Evolutionary conservation across 2,329 filamentous ascomycete genomes (phyloP).

Genomic region (Talaromyces verruculosus): DNA sequence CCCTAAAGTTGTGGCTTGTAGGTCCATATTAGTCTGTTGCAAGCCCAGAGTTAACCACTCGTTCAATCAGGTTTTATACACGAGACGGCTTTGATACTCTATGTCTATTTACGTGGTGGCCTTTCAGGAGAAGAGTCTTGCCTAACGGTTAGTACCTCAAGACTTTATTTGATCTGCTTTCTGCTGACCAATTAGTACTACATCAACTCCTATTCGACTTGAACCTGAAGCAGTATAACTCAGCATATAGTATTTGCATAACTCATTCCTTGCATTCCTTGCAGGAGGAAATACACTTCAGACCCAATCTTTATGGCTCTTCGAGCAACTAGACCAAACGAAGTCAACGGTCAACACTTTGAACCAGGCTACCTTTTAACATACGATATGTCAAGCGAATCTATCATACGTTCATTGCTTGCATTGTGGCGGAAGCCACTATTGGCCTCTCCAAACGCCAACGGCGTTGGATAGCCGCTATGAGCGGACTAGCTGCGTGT

Average conservation of each 20-base stretch:
- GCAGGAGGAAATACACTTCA: background rate
- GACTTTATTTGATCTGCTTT: background rate
- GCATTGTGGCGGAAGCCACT: background rate
- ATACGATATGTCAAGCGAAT: background rate
- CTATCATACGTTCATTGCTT: background rate
- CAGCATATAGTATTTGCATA: background rate
- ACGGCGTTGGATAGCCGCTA: background rate
- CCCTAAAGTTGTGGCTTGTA: slow-evolving; percentile 87
- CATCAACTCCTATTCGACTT: slow-evolving; percentile 22
- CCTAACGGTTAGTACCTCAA: slow-evolving; percentile 41
- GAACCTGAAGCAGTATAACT: background rate
- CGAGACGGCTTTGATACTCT: slow-evolving; percentile 47
- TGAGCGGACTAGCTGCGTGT: background rate
- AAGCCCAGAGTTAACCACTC: background rate
- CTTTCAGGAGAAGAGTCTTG: slow-evolving; percentile 47
- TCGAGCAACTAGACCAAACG: background rate
- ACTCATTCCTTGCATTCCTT: background rate
- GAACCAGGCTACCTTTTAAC: background rate
- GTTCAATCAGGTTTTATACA: slow-evolving; percentile 42
- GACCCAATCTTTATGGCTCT: background rate
- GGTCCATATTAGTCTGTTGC: slow-evolving; percentile 30
- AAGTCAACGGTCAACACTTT: background rate
- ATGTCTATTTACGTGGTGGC: slow-evolving; percentile 47
- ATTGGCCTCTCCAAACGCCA: background rate
- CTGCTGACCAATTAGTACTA: slow-evolving; percentile 21